Base-by-base conservation (phyloP, 1,284 basidiomycete species). In the Pisolithus thermaeus region DNA sequence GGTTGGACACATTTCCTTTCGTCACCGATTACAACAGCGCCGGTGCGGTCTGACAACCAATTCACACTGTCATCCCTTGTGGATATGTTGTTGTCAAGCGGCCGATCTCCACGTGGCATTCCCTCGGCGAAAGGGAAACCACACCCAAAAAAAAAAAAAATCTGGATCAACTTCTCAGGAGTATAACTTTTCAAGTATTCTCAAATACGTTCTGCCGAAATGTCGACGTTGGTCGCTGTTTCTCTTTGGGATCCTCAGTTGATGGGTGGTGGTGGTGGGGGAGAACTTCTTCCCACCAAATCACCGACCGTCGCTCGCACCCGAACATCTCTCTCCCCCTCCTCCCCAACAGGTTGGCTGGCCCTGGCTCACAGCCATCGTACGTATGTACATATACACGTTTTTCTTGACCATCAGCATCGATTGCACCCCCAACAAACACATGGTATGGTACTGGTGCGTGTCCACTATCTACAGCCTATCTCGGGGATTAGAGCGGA, bases 61-160 rank as follows among this genome's bases (percentile, higher is more conserved):
- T 65, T 65, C 62, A 57, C 61, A 62, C 62, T 49, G 62, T 64
- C 62, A 61, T 58, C 44, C 12, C 40, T 58, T n/a, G 49, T 54
- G 52, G 32, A 56, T 58, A 56, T 49, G 47, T 61, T 61, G 61
- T 56, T n/a, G n/a, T 51, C 49, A 27, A 45, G 20, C 42, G 20
- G 27, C 42, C 22, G 41, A 27, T 30, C 43, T 54, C 62, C 64
- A 63, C 62, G 62, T 63, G 64, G 54, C 44, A n/a, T 5, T 20
- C 35, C 20, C 43, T 52, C 47, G 35, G 32, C 35, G 20, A 18
- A 27, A 47, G 23, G 32, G 32, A 35, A 35, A 35, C 25, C 2
- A 27, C 25, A 27, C n/a, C n/a, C n/a, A n/a, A n/a, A n/a, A n/a
- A 27, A 6, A 27, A 27, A 27, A 6, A 27, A 4, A 6, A 27